Evolutionary conservation across 345 rosid genomes (phyloP), one percentile per base, ranked within the genome.

Genomic region (Gossypium bickii): DNA sequence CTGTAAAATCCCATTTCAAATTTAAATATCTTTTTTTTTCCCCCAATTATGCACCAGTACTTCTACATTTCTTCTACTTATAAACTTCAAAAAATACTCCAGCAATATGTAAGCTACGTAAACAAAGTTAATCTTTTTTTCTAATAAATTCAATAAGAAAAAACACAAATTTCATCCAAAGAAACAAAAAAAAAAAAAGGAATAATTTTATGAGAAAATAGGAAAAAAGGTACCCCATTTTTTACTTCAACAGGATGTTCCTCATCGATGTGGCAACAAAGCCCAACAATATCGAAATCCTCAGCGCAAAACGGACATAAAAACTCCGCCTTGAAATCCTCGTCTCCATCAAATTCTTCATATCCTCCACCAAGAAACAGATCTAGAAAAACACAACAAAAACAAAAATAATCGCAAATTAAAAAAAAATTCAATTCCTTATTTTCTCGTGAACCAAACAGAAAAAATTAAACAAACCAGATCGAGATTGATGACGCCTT

Each of bases 201-300:
- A 2, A 27, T 20, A 47, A 10, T 17, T 12, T 1, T 12, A 49
- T 38, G 3, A 2, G 17, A 58, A 17, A 41, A 48, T 45, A 27
- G 7, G 63, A 1, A 56, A 45, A 58, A 67, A 24, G 55, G 38
- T 88, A 89, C 98, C 94, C 98, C 98, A 41, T 85, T 86, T 74
- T 85, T 88, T 48, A 87, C 89, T 77, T 91, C 98, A n/a, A 86
- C 79, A 2, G 98, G 97, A 85, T 93, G 98, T 61, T 89, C 94
- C 76, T 93, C 98, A 24, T 91, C 98, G 74, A 89, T 82, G 77
- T 93, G 97, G 77, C 94, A 93, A 85, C 87, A 93, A 17, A 93
- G 94, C 9, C 93, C 98, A 49, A 93, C 90, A 75, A 91, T 86
- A 74, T 93, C 94, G 72, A 91, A 93, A 78, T 87, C 92, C 75